Evolutionary conservation across 2,329 filamentous ascomycete species (phyloP), one percentile per base, ranked within the genome.

Genomic region (Rutstroemia sp.): DNA sequence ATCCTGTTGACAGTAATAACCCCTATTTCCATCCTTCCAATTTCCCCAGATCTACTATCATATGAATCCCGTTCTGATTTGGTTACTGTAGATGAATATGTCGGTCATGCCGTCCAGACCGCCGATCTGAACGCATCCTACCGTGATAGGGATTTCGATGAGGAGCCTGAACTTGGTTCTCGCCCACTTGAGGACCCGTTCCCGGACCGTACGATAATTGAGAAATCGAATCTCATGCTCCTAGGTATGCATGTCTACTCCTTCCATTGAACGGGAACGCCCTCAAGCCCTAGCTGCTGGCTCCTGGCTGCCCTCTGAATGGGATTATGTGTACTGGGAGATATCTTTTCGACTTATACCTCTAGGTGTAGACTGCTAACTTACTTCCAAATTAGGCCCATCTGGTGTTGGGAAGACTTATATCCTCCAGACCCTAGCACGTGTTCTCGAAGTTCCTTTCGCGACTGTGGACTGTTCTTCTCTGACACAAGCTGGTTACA

Each of bases 391-490:
- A 8, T 10, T 30, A 30, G 94, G 94, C 0, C 94, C 94, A 0
- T 96, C 92, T 0, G 94, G 94, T 2, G 92, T 96, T 5, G 94
- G 94, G 14, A 99, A 99, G 75, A 99, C 94, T 0, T 84, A 97
- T 60, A 97, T 99, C 74, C 81, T 91, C 48, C 71, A 51, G 72
- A 97, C 92, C 0, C 75, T 97, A 40, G 94, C 92, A 63, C 87
- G 91, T 67, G 87, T 94, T 52, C 81, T 99, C n/a, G 92, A 94
- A 59, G 91, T 97, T 0, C 94, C 94, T 0, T 95, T 96, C 68
- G 91, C 89, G 60, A 96, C 96, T 72, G 92, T 89, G 59, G 92
- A 97, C 72, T 97, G 92, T 71, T 96, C 94, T 51, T 89, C 92
- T 5, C 91, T 97, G 61, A 97, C 92, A 0, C 92, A 96, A 73